Conservation (phyloP, 371 early-diverging fungal species). For the Dichotomocladium elegans region DNA sequence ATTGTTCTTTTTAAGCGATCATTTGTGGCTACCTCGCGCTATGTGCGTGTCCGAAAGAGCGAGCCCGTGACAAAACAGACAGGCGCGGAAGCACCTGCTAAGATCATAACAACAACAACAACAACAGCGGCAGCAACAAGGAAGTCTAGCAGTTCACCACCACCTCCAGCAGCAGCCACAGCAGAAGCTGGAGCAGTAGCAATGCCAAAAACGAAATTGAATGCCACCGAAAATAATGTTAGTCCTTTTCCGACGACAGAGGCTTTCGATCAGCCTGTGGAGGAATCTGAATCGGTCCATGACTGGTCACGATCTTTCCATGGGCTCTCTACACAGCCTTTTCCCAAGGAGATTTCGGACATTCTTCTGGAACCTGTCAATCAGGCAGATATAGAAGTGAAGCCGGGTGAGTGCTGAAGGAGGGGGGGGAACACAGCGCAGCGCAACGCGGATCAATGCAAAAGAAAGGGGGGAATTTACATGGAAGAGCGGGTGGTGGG, state of each 20-base stretch:
- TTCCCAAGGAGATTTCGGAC: constrained; percentile 66
- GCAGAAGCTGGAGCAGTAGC: neutral
- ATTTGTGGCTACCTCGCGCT: too few relatives aligned
- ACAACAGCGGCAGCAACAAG: neutral
- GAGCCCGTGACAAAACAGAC: neutral
- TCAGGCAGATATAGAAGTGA: constrained; percentile 84
- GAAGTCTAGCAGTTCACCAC: neutral
- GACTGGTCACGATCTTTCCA: constrained; percentile 74
- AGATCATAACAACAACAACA: too few relatives aligned
- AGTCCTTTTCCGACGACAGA: constrained; percentile 15
- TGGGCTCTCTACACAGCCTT: constrained; percentile 72
- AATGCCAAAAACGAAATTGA: neutral
- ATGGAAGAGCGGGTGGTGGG: too few relatives aligned
- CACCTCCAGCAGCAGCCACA: neutral
- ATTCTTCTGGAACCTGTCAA: constrained; percentile 72
- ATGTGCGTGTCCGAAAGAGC: too few relatives aligned
- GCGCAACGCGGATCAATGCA: too few relatives aligned
- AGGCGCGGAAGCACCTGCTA: constrained; percentile 1
- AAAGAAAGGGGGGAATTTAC: too few relatives aligned
- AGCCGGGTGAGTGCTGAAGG: constrained; percentile 63
- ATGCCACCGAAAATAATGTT: neutral
- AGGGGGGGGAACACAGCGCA: too few relatives aligned
- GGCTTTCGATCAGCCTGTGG: constrained; percentile 15
- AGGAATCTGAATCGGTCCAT: constrained; percentile 16
- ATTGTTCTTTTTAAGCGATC: too few relatives aligned